These are phyloP conservation scores for Penicillium simplicissimum DNA, from an alignment of 495 filamentous ascomycete genomes.

Conservation along the genomic window DNA sequence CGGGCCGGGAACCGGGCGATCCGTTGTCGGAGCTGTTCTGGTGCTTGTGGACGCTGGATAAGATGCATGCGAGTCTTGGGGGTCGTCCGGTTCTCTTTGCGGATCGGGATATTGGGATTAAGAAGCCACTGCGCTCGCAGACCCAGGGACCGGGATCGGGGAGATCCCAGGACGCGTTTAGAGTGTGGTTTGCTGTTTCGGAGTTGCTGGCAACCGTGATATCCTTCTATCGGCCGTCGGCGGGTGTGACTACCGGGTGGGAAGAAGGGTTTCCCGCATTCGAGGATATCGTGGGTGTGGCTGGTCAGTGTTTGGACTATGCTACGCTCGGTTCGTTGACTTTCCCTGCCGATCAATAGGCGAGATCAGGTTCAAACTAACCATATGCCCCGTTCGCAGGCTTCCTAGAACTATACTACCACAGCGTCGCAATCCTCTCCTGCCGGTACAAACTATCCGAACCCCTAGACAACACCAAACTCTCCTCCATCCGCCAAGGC, in stretches of 20 bases:
- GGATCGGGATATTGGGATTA: constrained; percentile 60
- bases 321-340: constrained; percentile 27
- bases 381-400: constrained; percentile 35
- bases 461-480: constrained; percentile 32
- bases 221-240: constrained; percentile 62
- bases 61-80: constrained; percentile 61
- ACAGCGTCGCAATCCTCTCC: constrained; percentile 65
- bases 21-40: constrained; percentile 60
- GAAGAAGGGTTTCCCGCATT: constrained; percentile 63
- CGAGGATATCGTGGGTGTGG: constrained; percentile 65
- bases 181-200: constrained; percentile 54
- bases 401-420: constrained; percentile 68
- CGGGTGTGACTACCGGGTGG: constrained; percentile 48
- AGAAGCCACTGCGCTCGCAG: constrained; percentile 21
- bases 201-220: constrained; percentile 65
- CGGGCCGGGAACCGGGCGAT: constrained; percentile 36
- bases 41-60: constrained; percentile 68
- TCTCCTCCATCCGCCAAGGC: constrained; percentile 61
- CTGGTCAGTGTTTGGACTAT: constrained; percentile 28
- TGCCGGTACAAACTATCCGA: constrained; percentile 46
- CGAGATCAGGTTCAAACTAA: not conserved
- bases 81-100: constrained; percentile 66
- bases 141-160: not conserved
- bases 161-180: constrained; percentile 30
- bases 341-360: not conserved